Evolutionary conservation across 2,329 filamentous ascomycete species (phyloP).

Genomic region (Gaeumannomyces tritici): DNA sequence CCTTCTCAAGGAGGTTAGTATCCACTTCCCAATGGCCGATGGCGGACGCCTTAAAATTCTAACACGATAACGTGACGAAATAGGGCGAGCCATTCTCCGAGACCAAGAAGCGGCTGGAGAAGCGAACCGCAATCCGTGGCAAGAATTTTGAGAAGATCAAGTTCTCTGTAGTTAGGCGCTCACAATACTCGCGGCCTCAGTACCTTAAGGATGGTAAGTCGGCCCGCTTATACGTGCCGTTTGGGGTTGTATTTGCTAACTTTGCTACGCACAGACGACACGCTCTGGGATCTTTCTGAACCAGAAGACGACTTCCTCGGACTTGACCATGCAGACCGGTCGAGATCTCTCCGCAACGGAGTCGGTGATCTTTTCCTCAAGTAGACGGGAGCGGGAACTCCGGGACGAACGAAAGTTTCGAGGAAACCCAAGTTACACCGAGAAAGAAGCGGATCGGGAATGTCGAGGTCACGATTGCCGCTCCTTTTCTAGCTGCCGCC

Average conservation of each 20-base stretch:
- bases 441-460: background rate
- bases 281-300: slow-evolving; percentile 41
- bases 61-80: background rate
- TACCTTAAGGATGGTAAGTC: slow-evolving; percentile 80
- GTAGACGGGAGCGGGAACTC: slow-evolving; percentile 13
- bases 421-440: background rate
- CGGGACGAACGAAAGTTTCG: background rate
- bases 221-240: no score
- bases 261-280: slow-evolving; percentile 42
- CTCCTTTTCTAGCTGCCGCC: background rate
- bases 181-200: slow-evolving; percentile 64
- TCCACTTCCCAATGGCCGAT: background rate
- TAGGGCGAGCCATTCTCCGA: slow-evolving; percentile 80
- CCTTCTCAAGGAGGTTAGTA: slow-evolving; percentile 64
- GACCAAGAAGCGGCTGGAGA: slow-evolving; percentile 89
- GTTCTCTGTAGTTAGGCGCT: slow-evolving; percentile 71
- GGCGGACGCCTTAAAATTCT: slow-evolving; percentile 3
- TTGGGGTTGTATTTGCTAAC: slow-evolving; percentile 10
- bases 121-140: slow-evolving; percentile 87
- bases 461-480: background rate
- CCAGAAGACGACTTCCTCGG: slow-evolving; percentile 54
- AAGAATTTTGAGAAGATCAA: slow-evolving; percentile 99
- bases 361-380: slow-evolving; percentile 53
- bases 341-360: slow-evolving; percentile 48
- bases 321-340: slow-evolving; percentile 56